Conservation (phyloP, 1,284 basidiomycete species). For the Leucoagaricus sp. region DNA sequence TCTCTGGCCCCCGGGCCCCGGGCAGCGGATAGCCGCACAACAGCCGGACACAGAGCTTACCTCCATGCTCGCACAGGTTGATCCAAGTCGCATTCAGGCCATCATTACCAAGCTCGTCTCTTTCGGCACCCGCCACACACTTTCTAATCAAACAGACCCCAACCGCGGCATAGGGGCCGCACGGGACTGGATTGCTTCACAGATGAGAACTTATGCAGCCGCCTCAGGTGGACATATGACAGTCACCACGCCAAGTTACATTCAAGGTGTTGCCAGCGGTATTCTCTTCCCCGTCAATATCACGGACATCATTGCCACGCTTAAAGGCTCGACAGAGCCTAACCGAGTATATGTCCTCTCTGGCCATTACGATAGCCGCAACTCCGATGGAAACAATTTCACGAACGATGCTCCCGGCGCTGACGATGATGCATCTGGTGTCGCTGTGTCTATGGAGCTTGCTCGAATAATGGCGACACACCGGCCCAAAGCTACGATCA, state of each 20-base stretch:
- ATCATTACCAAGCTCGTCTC: slow-evolving; percentile 53
- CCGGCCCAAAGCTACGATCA: slow-evolving; percentile 48
- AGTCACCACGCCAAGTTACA: slow-evolving; percentile 47
- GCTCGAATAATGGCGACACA: slow-evolving; percentile 48
- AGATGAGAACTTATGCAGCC: slow-evolving; percentile 44
- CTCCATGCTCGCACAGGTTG: slow-evolving; percentile 45
- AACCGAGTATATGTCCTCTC: slow-evolving; percentile 55
- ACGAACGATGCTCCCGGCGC: slow-evolving; percentile 51
- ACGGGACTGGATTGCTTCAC: slow-evolving; percentile 52
- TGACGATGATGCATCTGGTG: slow-evolving; percentile 49
- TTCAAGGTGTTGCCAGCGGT: slow-evolving; percentile 36
- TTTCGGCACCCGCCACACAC: slow-evolving; percentile 54
- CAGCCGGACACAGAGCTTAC: slow-evolving; percentile 43
- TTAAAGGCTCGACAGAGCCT: slow-evolving; percentile 47
- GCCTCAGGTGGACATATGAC: slow-evolving; percentile 47
- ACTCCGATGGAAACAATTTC: slow-evolving; percentile 42
- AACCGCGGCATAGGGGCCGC: slow-evolving; percentile 53
- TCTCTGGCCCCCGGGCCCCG: slow-evolving; percentile 51
- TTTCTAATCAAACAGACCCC: slow-evolving; percentile 53
- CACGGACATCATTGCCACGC: slow-evolving; percentile 52
- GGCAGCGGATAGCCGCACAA: slow-evolving; percentile 41
- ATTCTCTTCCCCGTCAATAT: slow-evolving; percentile 46
- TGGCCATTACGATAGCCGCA: slow-evolving; percentile 54
- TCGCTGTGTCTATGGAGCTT: slow-evolving; percentile 53
- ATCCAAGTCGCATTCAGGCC: slow-evolving; percentile 42